These are phyloP conservation scores for Clavispora santaluciae DNA, from an alignment of 805 yeast genomes.

Conservation along the genomic window DNA sequence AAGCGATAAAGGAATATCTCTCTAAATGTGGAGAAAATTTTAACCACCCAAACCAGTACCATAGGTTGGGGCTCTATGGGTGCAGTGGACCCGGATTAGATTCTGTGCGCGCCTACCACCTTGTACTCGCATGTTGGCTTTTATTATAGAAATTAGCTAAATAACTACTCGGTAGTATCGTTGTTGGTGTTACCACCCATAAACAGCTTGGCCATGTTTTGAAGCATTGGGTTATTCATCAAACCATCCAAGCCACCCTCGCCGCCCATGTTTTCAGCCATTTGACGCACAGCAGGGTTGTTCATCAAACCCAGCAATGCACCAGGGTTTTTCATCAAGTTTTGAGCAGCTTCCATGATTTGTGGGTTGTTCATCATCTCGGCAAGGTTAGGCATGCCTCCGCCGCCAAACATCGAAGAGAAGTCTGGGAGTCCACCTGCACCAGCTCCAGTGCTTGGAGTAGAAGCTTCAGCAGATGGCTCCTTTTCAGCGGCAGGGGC, in stretches of 20 bases:
- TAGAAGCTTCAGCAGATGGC: background rate
- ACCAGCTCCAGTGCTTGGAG: slow-evolving; percentile 30
- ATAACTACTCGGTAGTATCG: background rate
- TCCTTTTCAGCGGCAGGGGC: slow-evolving; percentile 24
- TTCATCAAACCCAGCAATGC: slow-evolving; percentile 70
- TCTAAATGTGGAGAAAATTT: no score
- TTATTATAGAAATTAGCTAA: background rate
- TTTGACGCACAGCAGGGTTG: slow-evolving; percentile 74
- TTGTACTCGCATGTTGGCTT: no score
- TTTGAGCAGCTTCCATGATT: slow-evolving; percentile 82
- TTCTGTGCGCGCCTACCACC: no score
- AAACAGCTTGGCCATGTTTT: slow-evolving; percentile 58
- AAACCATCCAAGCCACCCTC: slow-evolving; percentile 53
- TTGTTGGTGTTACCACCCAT: slow-evolving; percentile 43
- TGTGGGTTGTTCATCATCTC: slow-evolving; percentile 52
- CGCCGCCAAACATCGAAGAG: slow-evolving; percentile 65
- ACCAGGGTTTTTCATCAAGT: slow-evolving; percentile 79
- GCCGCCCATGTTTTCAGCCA: slow-evolving; percentile 79
- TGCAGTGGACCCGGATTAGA: no score
- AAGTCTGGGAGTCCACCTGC: slow-evolving; percentile 71
- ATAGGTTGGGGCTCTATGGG: no score
- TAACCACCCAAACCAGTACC: no score
- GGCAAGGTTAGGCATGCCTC: slow-evolving; percentile 62
- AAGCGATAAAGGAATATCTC: no score
- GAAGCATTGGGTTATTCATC: slow-evolving; percentile 78